Evolutionary conservation across 2,329 filamentous ascomycete species (phyloP), one percentile per base, ranked within the genome.

Genomic region (Lachnellula willkommii): DNA sequence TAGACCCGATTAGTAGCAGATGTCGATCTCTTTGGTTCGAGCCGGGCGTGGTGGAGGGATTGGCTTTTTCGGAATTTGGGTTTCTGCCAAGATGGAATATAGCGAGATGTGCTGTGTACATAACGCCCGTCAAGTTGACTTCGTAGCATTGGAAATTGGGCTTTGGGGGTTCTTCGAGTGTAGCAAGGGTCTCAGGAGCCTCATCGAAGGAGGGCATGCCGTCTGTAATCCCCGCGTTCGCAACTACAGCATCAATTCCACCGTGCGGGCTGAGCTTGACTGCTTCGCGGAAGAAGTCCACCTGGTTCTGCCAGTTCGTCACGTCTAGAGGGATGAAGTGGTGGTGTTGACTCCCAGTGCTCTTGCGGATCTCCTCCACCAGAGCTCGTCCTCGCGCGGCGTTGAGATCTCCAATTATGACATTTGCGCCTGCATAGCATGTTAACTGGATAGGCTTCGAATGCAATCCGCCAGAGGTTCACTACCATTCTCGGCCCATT

Each of bases 61-160:
- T 68, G 56, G 70, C 70, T 7, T 46, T 65, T 50, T 56, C 45
- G 2, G 76, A 77, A 11, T 70, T 71, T 0, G 77, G 76, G 62
- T 81, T 81, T 54, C 70, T 71, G 2, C 74, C 72, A 5, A 86
- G 75, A 70, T 77, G 84, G 70, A 79, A 83, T 50, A 84, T 75
- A 1, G 82, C 84, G 42, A 89, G 77, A 63, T 88, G 81, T 1
- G 78, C 75, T 1, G 85, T 88, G 71, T 86, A 88, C 56, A 84
- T 70, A 40, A 84, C 80, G 12, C 84, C 86, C 0, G 74, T 81
- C 59, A 85, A 70, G 68, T 89, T 87, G 50, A 88, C 80, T 56
- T 84, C 78, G 39, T 87, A 65, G 47, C 80, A 79, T 15, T 71
- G 73, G 46, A 84, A 75, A 55, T 73, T 70, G 1, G 83, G 83